A percentile compares a stretch with the other conserved stretches of the same genome.
Evolutionary conservation across 768 basidiomycete genomes (phyloP).

Genomic region (Gyrodon lividus): DNA sequence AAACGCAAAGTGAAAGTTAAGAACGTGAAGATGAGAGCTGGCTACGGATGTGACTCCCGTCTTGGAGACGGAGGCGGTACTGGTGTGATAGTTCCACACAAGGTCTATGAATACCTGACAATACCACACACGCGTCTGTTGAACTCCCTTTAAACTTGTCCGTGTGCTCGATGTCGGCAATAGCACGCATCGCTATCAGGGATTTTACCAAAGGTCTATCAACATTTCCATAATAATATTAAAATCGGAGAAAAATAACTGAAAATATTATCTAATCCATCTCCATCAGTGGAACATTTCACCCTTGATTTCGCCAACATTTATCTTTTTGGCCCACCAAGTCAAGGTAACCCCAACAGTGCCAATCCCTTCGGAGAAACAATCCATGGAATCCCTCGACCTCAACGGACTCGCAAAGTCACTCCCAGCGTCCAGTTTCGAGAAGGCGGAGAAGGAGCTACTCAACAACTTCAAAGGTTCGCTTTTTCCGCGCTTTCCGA

Average conservation of each 20-base stretch:
- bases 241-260: neutral
- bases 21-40: neutral
- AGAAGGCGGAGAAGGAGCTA: slow-evolving; percentile 79
- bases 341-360: no score
- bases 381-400: slow-evolving; percentile 70
- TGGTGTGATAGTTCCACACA: no score
- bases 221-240: neutral
- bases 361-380: no score
- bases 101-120: no score
- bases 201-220: no score
- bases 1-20: neutral
- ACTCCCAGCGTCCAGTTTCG: slow-evolving; percentile 63
- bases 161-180: no score
- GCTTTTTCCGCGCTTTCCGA: neutral
- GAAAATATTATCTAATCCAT: slow-evolving; percentile 6
- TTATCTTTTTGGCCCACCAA: neutral
- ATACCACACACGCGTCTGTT: no score
- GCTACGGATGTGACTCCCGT: no score
- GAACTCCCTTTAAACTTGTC: no score
- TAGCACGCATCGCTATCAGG: no score
- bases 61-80: no score
- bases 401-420: slow-evolving; percentile 77
- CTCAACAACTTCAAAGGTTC: slow-evolving; percentile 80
- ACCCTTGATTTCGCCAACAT: slow-evolving; percentile 7
- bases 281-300: neutral